Evolutionary conservation across 257 asterid species (phyloP), one percentile per base, ranked within the genome.

Genomic region (Solanum boliviense): DNA sequence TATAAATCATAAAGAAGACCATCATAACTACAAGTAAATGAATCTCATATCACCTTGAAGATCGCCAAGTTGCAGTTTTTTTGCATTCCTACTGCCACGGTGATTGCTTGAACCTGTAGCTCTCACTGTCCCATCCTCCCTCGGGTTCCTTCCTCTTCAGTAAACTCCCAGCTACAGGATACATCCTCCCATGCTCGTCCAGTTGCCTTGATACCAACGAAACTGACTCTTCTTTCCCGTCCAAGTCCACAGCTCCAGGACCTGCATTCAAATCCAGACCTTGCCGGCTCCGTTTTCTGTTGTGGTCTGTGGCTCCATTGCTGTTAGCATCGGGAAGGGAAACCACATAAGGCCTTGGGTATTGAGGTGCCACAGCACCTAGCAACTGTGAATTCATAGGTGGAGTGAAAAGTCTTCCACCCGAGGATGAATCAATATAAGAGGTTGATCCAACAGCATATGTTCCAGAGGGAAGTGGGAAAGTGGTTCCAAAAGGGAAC

Each of bases 221-320:
- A 46, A 90, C 58, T n/a, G 90, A 88, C 75, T 93, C 98, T 88
- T 94, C 96, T 89, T 93, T 96, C 78, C 84, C 89, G 27, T 94
- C 98, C 87, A 89, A 88, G 68, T 96, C 98, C 27, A 90, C 74
- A n/a, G 90, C 86, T 83, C 98, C 97, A 58, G 97, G 97, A 73
- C 98, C 99, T 0, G 95, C 90, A 93, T 97, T 97, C 52, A 97
- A 94, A 91, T 97, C 99, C 72, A 97, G 90, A 78, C 96, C 95
- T 82, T 91, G 95, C 90, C 92, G 89, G 75, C 90, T 91, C 98
- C 98, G 94, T 84, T 89, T 93, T 86, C 98, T 89, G 91, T 83
- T 92, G 88, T 87, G 92, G 78, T 93, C 98, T 88, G 87, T 16
- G 44, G 89, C 92, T 38, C 92, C 92, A 76, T 89, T 90, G 86